phyloP scores from a whole-genome alignment of 1,139 yeast genomes.

The Blastobotrys illinoisensis region DNA sequence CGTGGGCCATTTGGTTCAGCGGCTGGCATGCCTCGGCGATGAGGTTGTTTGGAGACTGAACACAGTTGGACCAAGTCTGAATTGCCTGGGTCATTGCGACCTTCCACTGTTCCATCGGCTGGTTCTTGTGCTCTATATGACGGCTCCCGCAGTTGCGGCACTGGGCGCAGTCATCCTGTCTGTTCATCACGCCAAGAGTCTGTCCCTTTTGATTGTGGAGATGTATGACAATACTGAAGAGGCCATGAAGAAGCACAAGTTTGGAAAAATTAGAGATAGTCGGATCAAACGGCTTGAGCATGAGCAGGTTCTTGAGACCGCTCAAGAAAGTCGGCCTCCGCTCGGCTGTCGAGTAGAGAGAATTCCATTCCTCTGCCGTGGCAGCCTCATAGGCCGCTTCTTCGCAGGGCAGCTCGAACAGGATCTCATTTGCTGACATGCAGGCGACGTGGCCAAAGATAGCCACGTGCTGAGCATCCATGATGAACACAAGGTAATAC shows the following conservation, averaged over 20 bases:
- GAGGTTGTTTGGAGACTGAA: conserved; percentile 10
- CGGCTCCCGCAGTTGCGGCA: conserved; percentile 11
- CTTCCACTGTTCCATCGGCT: conserved; percentile 17
- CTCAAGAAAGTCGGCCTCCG: conserved; percentile 16
- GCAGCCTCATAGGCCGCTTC: conserved; percentile 19
- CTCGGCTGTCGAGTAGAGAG: conserved; percentile 9
- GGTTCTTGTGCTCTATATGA: background rate
- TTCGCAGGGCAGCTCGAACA: conserved; percentile 17
- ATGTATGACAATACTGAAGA: conserved; percentile 20
- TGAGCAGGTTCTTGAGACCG: conserved; percentile 22
- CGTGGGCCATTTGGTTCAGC: conserved; percentile 22
- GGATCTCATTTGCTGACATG: conserved; percentile 19
- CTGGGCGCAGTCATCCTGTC: conserved; percentile 4
- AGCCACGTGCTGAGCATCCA: conserved; percentile 35
- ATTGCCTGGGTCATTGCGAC: conserved; percentile 19
- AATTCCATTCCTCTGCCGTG: conserved; percentile 15
- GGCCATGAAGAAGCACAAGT: conserved; percentile 24
- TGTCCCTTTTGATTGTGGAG: conserved; percentile 16
- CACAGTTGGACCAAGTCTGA: conserved; percentile 22
- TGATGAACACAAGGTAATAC: conserved; percentile 24
- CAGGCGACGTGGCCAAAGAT: conserved; percentile 30
- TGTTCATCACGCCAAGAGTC: conserved; percentile 13
- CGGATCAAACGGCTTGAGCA: conserved; percentile 20
- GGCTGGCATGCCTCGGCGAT: conserved; percentile 20
- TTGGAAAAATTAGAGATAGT: conserved; percentile 21